Base-by-base conservation (phyloP, 2,329 filamentous ascomycete genomes). In the Berkeleyomyces rouxiae region DNA sequence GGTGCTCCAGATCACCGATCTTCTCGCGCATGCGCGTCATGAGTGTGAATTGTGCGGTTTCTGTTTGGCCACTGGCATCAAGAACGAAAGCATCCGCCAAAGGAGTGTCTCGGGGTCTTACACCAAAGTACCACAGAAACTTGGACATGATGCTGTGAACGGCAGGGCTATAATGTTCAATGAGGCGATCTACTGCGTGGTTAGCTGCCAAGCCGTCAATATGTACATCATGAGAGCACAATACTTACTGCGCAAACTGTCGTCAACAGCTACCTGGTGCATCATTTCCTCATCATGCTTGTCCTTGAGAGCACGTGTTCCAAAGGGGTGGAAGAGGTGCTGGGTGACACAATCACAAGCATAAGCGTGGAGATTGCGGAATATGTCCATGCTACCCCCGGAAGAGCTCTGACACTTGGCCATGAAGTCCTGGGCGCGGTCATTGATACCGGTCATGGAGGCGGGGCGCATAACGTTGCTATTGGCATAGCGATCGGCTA, bases 321-420 rank as follows among this genome's bases (percentile, higher is more conserved):
- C 84, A 63, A 82, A 77, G 0, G 84, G 83, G 62, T 85, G 82
- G 68, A 88, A 86, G n/a, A 88, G 75, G 66, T 86, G 83, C 67
- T 86, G 82, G 0, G 83, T 85, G 37, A 83, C 79, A 67, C 84
- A 86, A 68, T 88, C 85, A 61, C 86, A 82, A 0, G 85, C 84
- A 69, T 85, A 88, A 36, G 84, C 79, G 66, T 88, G 85, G 1
- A 87, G 73, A 51, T 70, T 68, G 70, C 85, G 84, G 72, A 85
- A 87, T 9, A 85, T 72, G 71, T 87, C 83, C 3, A 84, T 70
- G 58, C 75, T 79, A 3, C 69, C 70, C 13, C 74, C 72, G 0
- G 72, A 69, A 1, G 77, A 75, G 39, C 73, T 72, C 37, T 72
- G 69, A 65, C 82, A 85, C 55, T 77, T 76, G 16, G 76, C 72